A percentile compares a stretch with the other conserved stretches of the same genome.
Conservation (phyloP, 2,329 filamentous ascomycete genomes). For the Didymella keratinophila region DNA sequence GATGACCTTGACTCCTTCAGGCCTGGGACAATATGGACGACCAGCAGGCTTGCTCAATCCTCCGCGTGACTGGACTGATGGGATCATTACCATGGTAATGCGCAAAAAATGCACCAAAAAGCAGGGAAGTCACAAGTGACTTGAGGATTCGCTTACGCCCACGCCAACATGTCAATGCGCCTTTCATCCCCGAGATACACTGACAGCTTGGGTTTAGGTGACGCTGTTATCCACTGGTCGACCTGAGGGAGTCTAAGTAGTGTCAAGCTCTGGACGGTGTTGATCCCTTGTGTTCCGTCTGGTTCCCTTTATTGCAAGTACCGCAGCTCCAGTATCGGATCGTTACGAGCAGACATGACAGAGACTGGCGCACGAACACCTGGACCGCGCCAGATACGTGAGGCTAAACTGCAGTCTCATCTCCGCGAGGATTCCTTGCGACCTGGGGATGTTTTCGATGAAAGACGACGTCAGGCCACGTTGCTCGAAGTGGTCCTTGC, state of each 20-base stretch:
- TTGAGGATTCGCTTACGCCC: background rate
- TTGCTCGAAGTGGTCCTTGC: slow-evolving; percentile 20
- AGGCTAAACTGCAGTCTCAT: slow-evolving; percentile 1
- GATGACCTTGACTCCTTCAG: slow-evolving; percentile 16
- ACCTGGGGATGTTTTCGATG: background rate
- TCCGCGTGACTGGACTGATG: slow-evolving; percentile 19
- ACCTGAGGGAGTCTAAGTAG: background rate
- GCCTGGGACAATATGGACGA: slow-evolving; percentile 8
- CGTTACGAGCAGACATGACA: background rate
- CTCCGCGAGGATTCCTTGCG: background rate
- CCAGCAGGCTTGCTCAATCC: slow-evolving; percentile 19
- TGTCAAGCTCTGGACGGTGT: background rate
- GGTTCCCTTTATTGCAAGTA: background rate
- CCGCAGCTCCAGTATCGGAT: background rate
- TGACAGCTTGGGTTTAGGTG: background rate
- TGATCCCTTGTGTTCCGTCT: background rate
- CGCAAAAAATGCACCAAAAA: slow-evolving; percentile 11
- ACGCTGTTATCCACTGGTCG: slow-evolving; percentile 1
- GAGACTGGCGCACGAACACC: background rate
- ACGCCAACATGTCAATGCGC: slow-evolving; percentile 9
- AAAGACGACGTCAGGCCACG: slow-evolving; percentile 12
- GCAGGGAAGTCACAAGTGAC: slow-evolving; percentile 15
- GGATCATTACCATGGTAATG: slow-evolving; percentile 11
- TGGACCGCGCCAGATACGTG: background rate
- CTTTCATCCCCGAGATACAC: background rate